These are phyloP conservation scores for Choiromyces venosus DNA, from an alignment of 495 filamentous ascomycete genomes.

Conservation along the genomic window DNA sequence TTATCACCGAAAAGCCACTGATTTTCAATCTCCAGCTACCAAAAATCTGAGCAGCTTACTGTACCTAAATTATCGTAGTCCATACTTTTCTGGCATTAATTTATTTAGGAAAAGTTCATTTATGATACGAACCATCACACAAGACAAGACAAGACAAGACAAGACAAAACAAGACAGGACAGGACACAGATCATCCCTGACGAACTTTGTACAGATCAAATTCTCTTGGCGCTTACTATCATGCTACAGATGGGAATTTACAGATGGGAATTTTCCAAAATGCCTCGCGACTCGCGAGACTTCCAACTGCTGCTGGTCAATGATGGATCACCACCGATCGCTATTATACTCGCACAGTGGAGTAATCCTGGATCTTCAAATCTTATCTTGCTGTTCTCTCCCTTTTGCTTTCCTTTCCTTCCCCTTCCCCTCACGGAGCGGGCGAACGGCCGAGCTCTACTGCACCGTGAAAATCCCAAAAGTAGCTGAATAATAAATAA, in stretches of 20 bases:
- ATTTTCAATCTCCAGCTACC: not conserved
- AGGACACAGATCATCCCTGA: not conserved
- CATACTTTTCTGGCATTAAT: not conserved
- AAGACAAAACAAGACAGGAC: too few relatives aligned
- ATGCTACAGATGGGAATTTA: not conserved
- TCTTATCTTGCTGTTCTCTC: too few relatives aligned
- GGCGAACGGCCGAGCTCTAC: not conserved
- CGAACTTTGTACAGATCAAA: not conserved
- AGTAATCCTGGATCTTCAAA: not conserved
- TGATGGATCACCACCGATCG: not conserved
- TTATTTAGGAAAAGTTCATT: not conserved
- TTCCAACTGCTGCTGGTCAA: not conserved
- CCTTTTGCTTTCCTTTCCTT: not conserved
- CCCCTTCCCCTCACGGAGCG: not conserved
- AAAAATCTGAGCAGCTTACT: not conserved
- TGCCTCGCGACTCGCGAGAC: not conserved
- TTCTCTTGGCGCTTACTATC: not conserved
- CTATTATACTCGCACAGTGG: not conserved
- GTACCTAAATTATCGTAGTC: not conserved
- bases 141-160: too few relatives aligned
- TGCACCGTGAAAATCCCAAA: not conserved
- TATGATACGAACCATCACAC: not conserved
- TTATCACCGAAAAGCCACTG: not conserved
- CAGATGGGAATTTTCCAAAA: not conserved
- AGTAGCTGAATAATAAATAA: not conserved